phyloP scores from a whole-genome alignment of 2,329 filamentous ascomycete genomes.

The Fusarium camptoceras region DNA sequence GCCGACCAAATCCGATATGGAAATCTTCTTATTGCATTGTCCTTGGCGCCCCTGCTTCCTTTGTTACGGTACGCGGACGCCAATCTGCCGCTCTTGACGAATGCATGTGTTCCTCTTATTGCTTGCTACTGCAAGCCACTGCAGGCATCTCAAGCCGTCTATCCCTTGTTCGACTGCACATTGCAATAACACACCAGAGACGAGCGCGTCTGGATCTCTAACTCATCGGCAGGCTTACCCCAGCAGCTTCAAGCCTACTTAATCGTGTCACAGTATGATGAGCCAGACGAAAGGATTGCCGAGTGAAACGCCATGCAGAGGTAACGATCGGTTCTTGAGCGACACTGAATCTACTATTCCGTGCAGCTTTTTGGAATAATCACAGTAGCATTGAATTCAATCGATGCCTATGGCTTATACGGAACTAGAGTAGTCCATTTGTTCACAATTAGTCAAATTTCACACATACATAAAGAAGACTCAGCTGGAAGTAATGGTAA shows the following conservation, averaged over 20 bases:
- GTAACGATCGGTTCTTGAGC: neutral
- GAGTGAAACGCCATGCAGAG: conserved; percentile 15
- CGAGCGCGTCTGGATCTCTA: neutral
- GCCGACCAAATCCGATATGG: conserved; percentile 31
- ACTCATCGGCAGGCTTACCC: neutral
- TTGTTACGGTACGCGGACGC: conserved; percentile 1
- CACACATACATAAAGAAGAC: neutral
- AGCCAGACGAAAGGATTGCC: conserved; percentile 13
- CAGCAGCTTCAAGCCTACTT: neutral
- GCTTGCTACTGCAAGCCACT: conserved; percentile 43
- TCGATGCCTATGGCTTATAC: neutral
- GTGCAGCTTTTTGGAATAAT: neutral
- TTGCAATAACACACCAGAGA: conserved; percentile 18
- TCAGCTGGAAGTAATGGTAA: conserved; percentile 12
- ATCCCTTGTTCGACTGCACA: conserved; percentile 24
- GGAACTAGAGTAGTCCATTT: neutral
- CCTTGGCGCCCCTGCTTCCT: neutral
- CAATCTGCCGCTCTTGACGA: conserved; percentile 16
- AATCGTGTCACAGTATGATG: conserved; percentile 15
- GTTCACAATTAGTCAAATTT: neutral
- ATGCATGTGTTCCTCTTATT: conserved; percentile 1
- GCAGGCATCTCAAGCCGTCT: conserved; percentile 5
- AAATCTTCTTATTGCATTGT: neutral
- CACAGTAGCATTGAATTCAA: neutral
- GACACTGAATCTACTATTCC: neutral